Evolutionary conservation across 73 alveolate species (phyloP).

Genomic region (Paramecium sonneborni): DNA sequence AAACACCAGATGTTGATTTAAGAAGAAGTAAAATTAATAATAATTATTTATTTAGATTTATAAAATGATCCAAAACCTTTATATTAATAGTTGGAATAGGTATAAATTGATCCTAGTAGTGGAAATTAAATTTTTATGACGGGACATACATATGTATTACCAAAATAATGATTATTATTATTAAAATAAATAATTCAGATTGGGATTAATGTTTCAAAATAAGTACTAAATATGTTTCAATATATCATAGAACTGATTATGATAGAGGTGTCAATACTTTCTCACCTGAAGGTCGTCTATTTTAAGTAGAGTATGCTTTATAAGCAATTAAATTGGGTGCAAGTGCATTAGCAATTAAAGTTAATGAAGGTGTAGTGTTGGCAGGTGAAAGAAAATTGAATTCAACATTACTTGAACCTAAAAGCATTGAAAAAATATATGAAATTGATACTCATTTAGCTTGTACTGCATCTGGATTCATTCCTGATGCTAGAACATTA

Average conservation of each 20-base stretch:
- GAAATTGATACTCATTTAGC: neutral
- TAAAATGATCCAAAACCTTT: neutral
- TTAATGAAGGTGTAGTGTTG: neutral
- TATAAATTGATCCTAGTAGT: neutral
- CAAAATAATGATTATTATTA: slow-evolving; percentile 12
- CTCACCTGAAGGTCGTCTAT: slow-evolving; percentile 94
- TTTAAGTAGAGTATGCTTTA: slow-evolving; percentile 95
- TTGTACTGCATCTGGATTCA: slow-evolving; percentile 81
- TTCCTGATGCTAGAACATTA: slow-evolving; percentile 94
- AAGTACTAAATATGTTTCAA: neutral
- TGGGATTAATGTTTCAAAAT: no score
- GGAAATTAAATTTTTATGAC: neutral
- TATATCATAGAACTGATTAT: slow-evolving; percentile 64
- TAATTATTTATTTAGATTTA: neutral
- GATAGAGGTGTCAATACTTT: slow-evolving; percentile 98
- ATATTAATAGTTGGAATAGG: neutral
- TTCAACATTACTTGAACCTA: no score
- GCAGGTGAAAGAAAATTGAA: slow-evolving; percentile 23
- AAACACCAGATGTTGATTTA: slow-evolving; percentile 15
- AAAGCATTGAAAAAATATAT: neutral
- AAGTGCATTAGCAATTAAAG: slow-evolving; percentile 51
- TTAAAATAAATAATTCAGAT: no score
- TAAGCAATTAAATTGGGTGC: slow-evolving; percentile 80
- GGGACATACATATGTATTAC: slow-evolving; percentile 13
- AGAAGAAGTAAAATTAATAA: neutral